phyloP scores from a whole-genome alignment of 768 basidiomycete genomes.

The Lactifluus pinguis region DNA sequence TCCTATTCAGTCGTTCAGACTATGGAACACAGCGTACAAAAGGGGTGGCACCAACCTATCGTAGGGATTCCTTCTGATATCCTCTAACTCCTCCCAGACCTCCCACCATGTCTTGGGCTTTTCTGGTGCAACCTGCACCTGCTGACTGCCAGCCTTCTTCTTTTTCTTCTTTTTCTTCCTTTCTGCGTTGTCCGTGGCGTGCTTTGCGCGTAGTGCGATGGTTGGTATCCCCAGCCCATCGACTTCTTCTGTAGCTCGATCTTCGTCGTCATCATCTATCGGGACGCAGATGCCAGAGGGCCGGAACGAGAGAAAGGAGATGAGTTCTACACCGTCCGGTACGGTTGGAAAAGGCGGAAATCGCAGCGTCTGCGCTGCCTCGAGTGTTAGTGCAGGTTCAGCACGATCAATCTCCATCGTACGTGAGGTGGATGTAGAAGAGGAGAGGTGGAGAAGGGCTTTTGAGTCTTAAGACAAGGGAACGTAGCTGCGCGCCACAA shows the following conservation, averaged over 20 bases:
- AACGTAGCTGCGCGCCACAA: neutral
- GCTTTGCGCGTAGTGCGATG: conserved; percentile 42
- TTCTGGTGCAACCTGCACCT: conserved; percentile 18
- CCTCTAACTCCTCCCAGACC: conserved; percentile 60
- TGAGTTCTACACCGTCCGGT: conserved; percentile 39
- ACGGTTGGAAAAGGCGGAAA: conserved; percentile 43
- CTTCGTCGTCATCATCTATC: conserved; percentile 27
- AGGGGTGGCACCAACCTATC: conserved; percentile 31
- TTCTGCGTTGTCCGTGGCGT: conserved; percentile 47
- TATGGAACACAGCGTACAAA: neutral
- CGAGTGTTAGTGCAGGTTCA: neutral
- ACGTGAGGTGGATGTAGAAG: neutral
- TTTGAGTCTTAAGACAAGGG: neutral
- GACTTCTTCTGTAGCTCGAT: conserved; percentile 22
- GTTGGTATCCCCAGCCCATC: conserved; percentile 65
- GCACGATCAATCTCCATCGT: neutral
- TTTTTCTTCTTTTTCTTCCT: conserved; percentile 45
- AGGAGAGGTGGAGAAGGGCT: neutral
- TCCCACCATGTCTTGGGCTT: conserved; percentile 50
- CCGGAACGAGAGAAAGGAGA: conserved; percentile 49
- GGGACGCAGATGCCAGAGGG: conserved; percentile 49
- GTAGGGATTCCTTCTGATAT: conserved; percentile 33
- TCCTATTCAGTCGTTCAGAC: conserved; percentile 27
- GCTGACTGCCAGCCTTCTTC: conserved; percentile 28
- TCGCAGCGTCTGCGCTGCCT: conserved; percentile 18